Evolutionary conservation across 176 grass and related monocot species (phyloP).

Genomic region (Ensete glaucum): DNA sequence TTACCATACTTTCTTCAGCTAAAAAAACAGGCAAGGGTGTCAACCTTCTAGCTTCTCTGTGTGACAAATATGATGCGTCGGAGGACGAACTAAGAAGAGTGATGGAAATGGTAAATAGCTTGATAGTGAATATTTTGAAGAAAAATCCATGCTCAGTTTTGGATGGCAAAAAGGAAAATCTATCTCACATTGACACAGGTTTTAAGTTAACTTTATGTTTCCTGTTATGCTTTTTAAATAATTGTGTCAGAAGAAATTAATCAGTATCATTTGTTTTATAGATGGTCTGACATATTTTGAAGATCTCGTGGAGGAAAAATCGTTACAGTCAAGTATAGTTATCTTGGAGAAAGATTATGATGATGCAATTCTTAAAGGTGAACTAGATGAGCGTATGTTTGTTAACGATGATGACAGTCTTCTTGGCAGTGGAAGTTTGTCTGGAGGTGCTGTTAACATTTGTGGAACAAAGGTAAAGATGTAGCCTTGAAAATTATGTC

Average conservation of each 20-base stretch:
- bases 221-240: not conserved
- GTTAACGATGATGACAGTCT: slow-evolving; percentile 81
- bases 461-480: slow-evolving; percentile 62
- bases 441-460: slow-evolving; percentile 72
- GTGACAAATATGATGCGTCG: slow-evolving; percentile 72
- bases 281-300: slow-evolving; percentile 82
- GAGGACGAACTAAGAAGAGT: slow-evolving; percentile 82
- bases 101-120: slow-evolving; percentile 59
- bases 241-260: too few relatives aligned
- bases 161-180: slow-evolving; percentile 36
- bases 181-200: slow-evolving; percentile 79
- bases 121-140: slow-evolving; percentile 79
- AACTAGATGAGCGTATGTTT: slow-evolving; percentile 89
- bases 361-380: slow-evolving; percentile 60
- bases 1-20: slow-evolving; percentile 29
- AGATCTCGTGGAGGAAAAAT: slow-evolving; percentile 58
- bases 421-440: slow-evolving; percentile 85
- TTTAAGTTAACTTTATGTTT: not conserved
- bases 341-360: slow-evolving; percentile 83
- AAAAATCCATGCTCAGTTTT: slow-evolving; percentile 46
- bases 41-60: slow-evolving; percentile 67
- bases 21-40: slow-evolving; percentile 84
- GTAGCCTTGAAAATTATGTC: not conserved
- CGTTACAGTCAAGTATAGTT: slow-evolving; percentile 56
- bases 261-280: slow-evolving; percentile 18